Evolutionary conservation across 208 protist species (phyloP).

Genomic region (Crithidia bombi): DNA sequence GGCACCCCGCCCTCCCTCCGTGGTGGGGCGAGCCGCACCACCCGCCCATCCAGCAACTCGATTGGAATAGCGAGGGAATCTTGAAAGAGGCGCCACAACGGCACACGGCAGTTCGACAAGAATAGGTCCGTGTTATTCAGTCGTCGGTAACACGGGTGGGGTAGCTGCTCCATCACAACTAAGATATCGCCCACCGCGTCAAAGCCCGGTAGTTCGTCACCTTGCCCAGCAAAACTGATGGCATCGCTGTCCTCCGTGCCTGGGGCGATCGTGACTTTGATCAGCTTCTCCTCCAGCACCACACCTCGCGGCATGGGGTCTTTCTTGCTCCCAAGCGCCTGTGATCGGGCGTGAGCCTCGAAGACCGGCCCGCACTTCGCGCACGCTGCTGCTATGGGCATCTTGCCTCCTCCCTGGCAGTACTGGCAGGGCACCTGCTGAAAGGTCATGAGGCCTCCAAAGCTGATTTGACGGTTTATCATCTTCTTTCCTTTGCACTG

Average conservation of each 20-base stretch:
- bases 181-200: constrained; percentile 95
- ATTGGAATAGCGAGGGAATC: constrained; percentile 74
- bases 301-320: constrained; percentile 68
- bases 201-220: constrained; percentile 91
- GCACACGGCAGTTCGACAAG: constrained; percentile 73
- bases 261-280: constrained; percentile 94
- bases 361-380: constrained; percentile 72
- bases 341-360: constrained; percentile 46
- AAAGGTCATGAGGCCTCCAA: constrained; percentile 93
- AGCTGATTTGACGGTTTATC: constrained; percentile 84
- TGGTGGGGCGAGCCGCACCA: constrained; percentile 71
- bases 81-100: constrained; percentile 87
- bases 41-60: constrained; percentile 87
- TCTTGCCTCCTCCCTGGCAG: constrained; percentile 78
- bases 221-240: constrained; percentile 93
- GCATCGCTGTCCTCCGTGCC: constrained; percentile 95
- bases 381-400: constrained; percentile 29
- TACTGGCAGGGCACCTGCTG: constrained; percentile 82
- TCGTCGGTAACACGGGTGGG: constrained; percentile 93
- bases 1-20: constrained; percentile 28
- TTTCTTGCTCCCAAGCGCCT: constrained; percentile 64
- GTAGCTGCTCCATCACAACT: constrained; percentile 95
- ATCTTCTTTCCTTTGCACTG: constrained; percentile 88
- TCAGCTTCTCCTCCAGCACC: constrained; percentile 84
- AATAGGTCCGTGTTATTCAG: constrained; percentile 91